Evolutionary conservation across 768 basidiomycete genomes (phyloP), one percentile per base, ranked within the genome.

Genomic region (Phaeolepiota aurea): DNA sequence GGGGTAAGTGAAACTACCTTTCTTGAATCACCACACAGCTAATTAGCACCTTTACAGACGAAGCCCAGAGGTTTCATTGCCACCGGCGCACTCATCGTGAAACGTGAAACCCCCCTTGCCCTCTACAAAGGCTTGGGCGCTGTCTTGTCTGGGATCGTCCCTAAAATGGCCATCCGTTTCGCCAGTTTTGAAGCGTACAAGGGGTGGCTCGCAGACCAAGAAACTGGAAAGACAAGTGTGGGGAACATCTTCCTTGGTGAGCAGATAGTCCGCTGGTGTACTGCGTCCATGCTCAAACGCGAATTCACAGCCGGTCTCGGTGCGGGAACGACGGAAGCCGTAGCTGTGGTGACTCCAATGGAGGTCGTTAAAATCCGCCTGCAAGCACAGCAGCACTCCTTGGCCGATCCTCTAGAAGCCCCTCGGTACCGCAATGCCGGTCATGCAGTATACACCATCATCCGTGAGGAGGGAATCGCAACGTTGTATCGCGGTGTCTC

Each of bases 141-240:
- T 5, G 96, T 99, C 32, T 68, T 94, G 34, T 83, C 88, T 9
- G 96, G 96, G 9, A 99, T 99, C 59, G 90, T 97, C 5, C 96
- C 96, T 1, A 99, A 99, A 68, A 99, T 99, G 96, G 91, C 91
- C 36, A 97, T 92, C 56, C 86, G 96, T 23, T 99, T 98, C 59
- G 93, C 94, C 7, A 90, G 88, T 59, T 99, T 99, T 58, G 96
- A 99, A 66, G 71, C 80, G 33, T 99, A 99, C 74, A 92, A 94
- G 61, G 74, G 68, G 0, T 80, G 75, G 74, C 62, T 98, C 32
- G 79, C 85, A 2, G 78, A 89, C 51, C 70, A 73, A 45, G 59
- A 69, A 28, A 89, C 87, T 0, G 93, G 93, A 18, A 76, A 84
- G 62, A 86, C 92, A 3, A 76, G 69, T 38, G 71, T 86, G 2